Evolutionary conservation across 2,329 filamentous ascomycete genomes (phyloP), one percentile per base, ranked within the genome.

Genomic region (Dryadomyces quercivorus): DNA sequence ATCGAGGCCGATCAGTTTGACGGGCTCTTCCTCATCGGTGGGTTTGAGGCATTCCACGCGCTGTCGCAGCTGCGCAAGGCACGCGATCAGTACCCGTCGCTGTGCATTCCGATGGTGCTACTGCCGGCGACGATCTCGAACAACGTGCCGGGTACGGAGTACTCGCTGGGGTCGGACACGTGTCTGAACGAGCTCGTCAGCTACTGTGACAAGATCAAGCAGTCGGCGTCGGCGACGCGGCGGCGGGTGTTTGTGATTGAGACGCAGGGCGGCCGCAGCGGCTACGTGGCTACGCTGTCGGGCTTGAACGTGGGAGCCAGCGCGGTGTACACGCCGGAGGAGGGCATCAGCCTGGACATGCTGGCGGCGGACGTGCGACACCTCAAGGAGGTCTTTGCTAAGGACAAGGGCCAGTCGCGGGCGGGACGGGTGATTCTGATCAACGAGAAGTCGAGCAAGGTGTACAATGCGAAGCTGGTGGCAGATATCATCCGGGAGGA

Each of bases 111-210:
- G 20, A 88, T 97, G 77, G 80, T 86, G 53, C 78, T 96, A 45
- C 77, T 98, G 26, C 93, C 93, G 0, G 93, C 93, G n/a, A 98
- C 93, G 10, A 92, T 98, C 62, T 95, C 89, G 60, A 98, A 98
- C 77, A 98, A 98, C 67, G 93, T 98, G 5, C 93, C 93, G 0
- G 93, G 93, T 43, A 95, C 92, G 0, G 93, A 98, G 70, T 97
- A 96, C 74, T 96, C 90, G 1, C 81, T 98, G 48, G 93, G 93
- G 46, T 95, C 90, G 36, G 93, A 98, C 65, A 98, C 93, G 1
- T 97, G 93, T 66, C 74, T 98, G 59, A 98, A 98, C 72, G 90
- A 95, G 54, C 77, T 98, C 43, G 89, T 96, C 59, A 81, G 85
- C 61, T 98, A 96, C 72, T 96, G 92, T 67, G 93, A 98, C 74